Percentiles rank a stretch among this genome's conserved stretches.
These are phyloP conservation scores for Suhomyces choctaworum DNA, from an alignment of 1,139 yeast species.

Conservation along the genomic window DNA sequence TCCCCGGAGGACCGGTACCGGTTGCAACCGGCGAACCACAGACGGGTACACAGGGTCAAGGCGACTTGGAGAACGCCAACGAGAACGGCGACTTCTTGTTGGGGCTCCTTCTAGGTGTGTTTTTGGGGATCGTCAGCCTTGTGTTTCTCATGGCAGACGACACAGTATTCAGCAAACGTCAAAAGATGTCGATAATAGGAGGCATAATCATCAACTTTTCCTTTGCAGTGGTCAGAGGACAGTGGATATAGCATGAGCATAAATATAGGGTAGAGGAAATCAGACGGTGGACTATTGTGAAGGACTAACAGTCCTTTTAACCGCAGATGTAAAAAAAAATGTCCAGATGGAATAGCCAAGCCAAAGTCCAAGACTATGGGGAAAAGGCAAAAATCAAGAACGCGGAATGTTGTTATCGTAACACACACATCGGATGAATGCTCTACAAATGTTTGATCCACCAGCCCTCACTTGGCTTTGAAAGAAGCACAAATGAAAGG, in stretches of 20 bases:
- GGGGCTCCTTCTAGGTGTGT: conserved; percentile 63
- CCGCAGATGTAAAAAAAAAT: no score
- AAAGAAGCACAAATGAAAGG: conserved; percentile 34
- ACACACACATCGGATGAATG: no score
- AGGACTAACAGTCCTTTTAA: no score
- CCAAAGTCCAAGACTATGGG: no score
- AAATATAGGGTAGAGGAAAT: no score
- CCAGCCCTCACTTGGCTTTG: conserved; percentile 49
- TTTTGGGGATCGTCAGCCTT: conserved; percentile 62
- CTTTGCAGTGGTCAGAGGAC: conserved; percentile 55
- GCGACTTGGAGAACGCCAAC: conserved; percentile 36
- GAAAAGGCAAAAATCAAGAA: no score
- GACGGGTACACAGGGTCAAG: conserved; percentile 23
- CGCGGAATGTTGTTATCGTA: no score
- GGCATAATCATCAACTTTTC: conserved; percentile 61
- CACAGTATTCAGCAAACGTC: conserved; percentile 55
- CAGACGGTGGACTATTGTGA: no score
- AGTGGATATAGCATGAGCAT: conserved; percentile 44
- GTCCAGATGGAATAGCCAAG: no score
- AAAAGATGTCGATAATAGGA: conserved; percentile 60
- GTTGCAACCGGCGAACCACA: conserved; percentile 11
- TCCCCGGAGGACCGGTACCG: conserved; percentile 1
- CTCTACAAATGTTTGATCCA: conserved; percentile 42
- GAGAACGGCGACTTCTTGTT: conserved; percentile 61
- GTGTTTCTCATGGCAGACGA: conserved; percentile 58